Base-by-base conservation (phyloP, 2,329 filamentous ascomycete species). In the Curvularia verruculosa region DNA sequence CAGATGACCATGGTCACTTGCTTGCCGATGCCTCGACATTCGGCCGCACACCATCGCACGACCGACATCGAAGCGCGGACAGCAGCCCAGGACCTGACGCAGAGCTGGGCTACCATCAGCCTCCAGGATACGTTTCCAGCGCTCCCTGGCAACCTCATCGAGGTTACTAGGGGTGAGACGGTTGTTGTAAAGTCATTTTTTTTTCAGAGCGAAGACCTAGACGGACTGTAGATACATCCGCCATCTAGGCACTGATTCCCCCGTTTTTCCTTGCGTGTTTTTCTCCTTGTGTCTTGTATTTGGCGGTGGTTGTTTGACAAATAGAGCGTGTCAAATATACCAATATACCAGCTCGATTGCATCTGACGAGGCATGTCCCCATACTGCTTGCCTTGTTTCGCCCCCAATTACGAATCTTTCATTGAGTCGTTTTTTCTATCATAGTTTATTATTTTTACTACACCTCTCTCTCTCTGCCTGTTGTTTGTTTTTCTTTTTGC, bases 11-110 rank as follows among this genome's bases (percentile, higher is more conserved):
- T 24, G 69, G 71, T 7, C 66, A 70, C 28, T 66, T 77, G 6
- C 71, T 77, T 18, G 65, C 66, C 19, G 72, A 76, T 49, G 71
- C 75, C 3, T 74, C 74, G 19, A 71, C 69, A 43, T 73, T 76
- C 43, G 72, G 65, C 12, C 52, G 60, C n/a, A 64, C 65, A 45
- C 54, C 66, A 13, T 68, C 64, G 39, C 67, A 70, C 49, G 52
- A 57, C 21, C 66, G 65, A 36, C 70, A 61, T 52, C 36, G 64
- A 45, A 75, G 68, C 44, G 65, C 68, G 26, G 70, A 68, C 40
- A 54, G 50, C 28, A 74, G 67, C 52, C 69, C 71, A 19, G 62
- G 64, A 9, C 66, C 71, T 23, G 70, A 75, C 8, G 57, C 73
- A 28, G 68, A 73, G 18, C 56, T 70, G 13, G 65, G 64, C 31